Evolutionary conservation across 2,329 filamentous ascomycete genomes (phyloP), one percentile per base, ranked within the genome.

Genomic region (Metarhizium robertsii): DNA sequence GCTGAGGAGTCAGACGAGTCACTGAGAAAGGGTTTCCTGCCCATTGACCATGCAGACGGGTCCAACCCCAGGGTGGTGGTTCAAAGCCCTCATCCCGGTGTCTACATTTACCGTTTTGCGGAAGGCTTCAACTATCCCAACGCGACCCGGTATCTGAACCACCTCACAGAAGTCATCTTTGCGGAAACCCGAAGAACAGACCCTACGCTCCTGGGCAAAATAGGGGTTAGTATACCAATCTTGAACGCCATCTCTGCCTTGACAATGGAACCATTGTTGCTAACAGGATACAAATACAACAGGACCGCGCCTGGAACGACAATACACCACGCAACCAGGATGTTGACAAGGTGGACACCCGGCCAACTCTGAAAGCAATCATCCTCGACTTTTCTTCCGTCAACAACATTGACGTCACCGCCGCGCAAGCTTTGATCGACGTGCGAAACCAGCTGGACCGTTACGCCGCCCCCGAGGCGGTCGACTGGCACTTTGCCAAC

Each of bases 271-370:
- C 7, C 14, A 40, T 20, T 40, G 14, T 38, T 47, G 45, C 60
- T 64, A 50, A 64, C 56, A 18, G 32, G 32, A 34, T 34, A 11
- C 10, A 42, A 2, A 2, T 8, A 53, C 36, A 51, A 7, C 50
- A 67, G 66, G 75, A 84, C 60, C 77, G 80, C 0, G 78, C 81
- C 0, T 84, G 81, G 81, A 82, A 82, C 63, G 79, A 83, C 57
- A 70, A 73, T 7, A 73, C 68, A 58, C 76, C 70, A 2, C 66
- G 72, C 53, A 69, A 71, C 56, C 61, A 63, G 38, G 55, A 66
- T 47, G 25, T 62, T 43, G 64, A 64, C 20, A 59, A 66, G 52
- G 64, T 65, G n/a, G 69, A 73, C 53, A 61, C 55, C 7, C 71
- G 75, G 1, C 81, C 81, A 0, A 70, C 76, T 5, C 74, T 84